Base-by-base conservation (phyloP, 176 grass and related monocot species). In the Miscanthus lutarioriparius region DNA sequence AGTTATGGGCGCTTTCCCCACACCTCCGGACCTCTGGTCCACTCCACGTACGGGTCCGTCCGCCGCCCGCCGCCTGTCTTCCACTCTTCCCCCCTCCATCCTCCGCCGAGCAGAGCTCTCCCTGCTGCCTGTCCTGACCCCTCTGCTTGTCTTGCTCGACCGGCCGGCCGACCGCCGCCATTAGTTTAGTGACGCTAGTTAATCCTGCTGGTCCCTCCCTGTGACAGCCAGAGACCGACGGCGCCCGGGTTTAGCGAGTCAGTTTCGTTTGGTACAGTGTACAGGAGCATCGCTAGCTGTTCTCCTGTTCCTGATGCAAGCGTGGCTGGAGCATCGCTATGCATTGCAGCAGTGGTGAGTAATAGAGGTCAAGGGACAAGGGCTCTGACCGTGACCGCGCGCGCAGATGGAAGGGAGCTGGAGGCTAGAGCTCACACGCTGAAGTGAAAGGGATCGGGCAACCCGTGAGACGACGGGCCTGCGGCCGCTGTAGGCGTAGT, bases 121-220 rank as follows among this genome's bases (percentile, higher is more conserved):
- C n/a, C 26, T 19, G 4, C 4, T 10, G 19, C 19, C 11, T 43
- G 56, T 64, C 22, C 2, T 27, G 5, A 17, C 8, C 51, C 38
- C 23, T 51, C 27, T 49, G 71, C 4, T 74, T 74, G 48, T 78
- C 54, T 39, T 10, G 66, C 74, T 84, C 74, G 51, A 58, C 53
- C 0, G 20, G 2, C 53, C 53, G 54, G 2, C 53, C 53, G 54
- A 59, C 22, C 54, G 22, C 30, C 70, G 0, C 19, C 6, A 23
- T 72, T 75, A 59, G 20, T 80, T 73, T 58, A 78, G 63, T 32
- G 14, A 20, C 27, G 59, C 39, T 79, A 40, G 4, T 74, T 66
- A 53, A 84, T 67, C 22, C 33, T 35, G 33, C 23, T 80, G 54
- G 54, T 58, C 54, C 19, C 17, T 5, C 53, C 19, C 23, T 5